phyloP scores from a whole-genome alignment of 345 rosid genomes.

The Turritis glabra region DNA sequence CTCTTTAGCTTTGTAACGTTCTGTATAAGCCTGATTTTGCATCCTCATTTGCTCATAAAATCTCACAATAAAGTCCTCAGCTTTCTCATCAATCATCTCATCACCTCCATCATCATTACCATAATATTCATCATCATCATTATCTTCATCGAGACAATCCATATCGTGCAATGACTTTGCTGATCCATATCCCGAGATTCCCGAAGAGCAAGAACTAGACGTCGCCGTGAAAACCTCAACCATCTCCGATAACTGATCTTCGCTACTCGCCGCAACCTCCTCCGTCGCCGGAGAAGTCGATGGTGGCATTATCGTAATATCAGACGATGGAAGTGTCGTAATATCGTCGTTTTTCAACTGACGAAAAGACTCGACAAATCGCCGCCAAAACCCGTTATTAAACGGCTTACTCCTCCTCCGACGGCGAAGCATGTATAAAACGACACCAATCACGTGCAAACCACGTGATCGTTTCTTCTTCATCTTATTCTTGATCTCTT shows the following conservation, averaged over 20 bases:
- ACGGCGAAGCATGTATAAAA: conserved; percentile 46
- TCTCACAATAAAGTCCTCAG: conserved; percentile 62
- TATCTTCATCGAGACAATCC: conserved; percentile 27
- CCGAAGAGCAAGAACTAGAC: conserved; percentile 23
- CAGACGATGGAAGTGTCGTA: background rate
- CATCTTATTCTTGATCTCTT: conserved; percentile 31
- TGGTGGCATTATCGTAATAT: background rate
- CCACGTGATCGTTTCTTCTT: conserved; percentile 49
- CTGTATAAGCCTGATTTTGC: conserved; percentile 43
- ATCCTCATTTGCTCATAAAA: conserved; percentile 65
- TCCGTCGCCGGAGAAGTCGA: conserved; percentile 1
- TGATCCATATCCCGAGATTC: conserved; percentile 49
- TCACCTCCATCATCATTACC: conserved; percentile 44
- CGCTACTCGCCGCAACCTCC: background rate
- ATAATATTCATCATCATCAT: conserved; percentile 17
- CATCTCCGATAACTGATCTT: conserved; percentile 30
- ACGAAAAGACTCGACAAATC: conserved; percentile 47
- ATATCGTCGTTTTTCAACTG: conserved; percentile 34
- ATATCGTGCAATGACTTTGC: conserved; percentile 44
- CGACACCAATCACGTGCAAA: conserved; percentile 45
- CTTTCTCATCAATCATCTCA: conserved; percentile 74
- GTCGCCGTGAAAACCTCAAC: conserved; percentile 41
- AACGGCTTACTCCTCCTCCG: conserved; percentile 39
- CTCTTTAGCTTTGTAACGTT: conserved; percentile 22
- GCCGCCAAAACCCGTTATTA: conserved; percentile 40